Evolutionary conservation across 2,329 filamentous ascomycete genomes (phyloP), one percentile per base, ranked within the genome.

Genomic region (Emergomyces africanus): DNA sequence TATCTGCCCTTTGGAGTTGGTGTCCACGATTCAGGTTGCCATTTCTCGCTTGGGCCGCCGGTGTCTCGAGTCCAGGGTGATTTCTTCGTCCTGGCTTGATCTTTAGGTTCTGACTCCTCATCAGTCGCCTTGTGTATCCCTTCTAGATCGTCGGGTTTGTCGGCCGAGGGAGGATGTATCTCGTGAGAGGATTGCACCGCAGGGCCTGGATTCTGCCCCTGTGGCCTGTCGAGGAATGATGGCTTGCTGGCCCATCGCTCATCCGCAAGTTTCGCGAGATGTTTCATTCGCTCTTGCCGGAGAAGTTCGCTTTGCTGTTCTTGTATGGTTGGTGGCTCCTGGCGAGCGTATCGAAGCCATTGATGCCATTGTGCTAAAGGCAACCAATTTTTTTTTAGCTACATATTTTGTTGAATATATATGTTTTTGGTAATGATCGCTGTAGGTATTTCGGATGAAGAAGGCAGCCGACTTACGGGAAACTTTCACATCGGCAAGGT

Each of bases 1-100:
- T 67, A 75, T 61, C 69, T 66, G 65, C 73, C 75, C 35, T 69
- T 68, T n/a, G 75, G 64, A 1, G 71, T 70, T 3, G 83, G 83
- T 5, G 70, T 74, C 86, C 86, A 89, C 2, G 82, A 74, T 54
- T 81, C 68, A 0, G 86, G 86, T 70, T 87, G 83, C 84, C 84
- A 88, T n/a, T 73, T 76, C 68, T 88, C 84, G 58, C 84, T 78
- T 0, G 83, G 82, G 0, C 77, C 78, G n/a, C 74, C 75, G n/a
- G 70, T 75, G 0, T 78, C 76, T 63, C 76, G 78, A 35, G 79
- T 80, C 84, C 84, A 87, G 2, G 84, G 84, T 67, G 85, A 60
- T 48, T 56, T 58, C 23, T 61, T 49, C 60, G 60, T 56, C 57
- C 57, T 42, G 61, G 59, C 53, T 62, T 57, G 57, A 10, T 69